These are phyloP conservation scores for Arxiozyma slooffiae DNA, from an alignment of 1,139 yeast genomes.

Conservation along the genomic window DNA sequence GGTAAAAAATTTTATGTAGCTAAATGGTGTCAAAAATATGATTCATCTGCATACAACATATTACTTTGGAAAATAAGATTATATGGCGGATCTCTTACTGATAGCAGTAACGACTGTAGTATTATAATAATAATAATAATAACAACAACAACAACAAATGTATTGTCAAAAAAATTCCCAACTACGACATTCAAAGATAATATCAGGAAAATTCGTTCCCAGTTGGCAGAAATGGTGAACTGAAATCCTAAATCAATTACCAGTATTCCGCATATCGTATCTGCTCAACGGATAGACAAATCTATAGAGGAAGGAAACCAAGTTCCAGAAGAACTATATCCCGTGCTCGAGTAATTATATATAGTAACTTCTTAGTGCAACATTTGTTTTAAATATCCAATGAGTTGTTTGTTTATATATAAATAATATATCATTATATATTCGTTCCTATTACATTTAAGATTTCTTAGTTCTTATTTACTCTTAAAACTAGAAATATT, in stretches of 20 bases:
- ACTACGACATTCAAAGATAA: background rate
- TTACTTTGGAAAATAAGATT: slow-evolving; percentile 10
- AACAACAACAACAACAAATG: slow-evolving; percentile 16
- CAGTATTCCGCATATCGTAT: slow-evolving; percentile 42
- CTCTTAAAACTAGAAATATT: too few species aligned
- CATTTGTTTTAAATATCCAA: background rate
- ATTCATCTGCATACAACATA: slow-evolving; percentile 22
- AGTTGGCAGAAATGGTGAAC: slow-evolving; percentile 24
- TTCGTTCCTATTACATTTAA: background rate
- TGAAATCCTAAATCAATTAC: slow-evolving; percentile 15
- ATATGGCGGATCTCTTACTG: slow-evolving; percentile 25
- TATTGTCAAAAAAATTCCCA: background rate
- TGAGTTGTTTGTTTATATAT: too few species aligned
- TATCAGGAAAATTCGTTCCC: slow-evolving; percentile 12
- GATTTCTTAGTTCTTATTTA: background rate
- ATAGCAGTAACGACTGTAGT: slow-evolving; percentile 15
- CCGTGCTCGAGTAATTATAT: slow-evolving; percentile 9
- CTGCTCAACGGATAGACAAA: slow-evolving; percentile 35
- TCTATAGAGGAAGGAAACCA: slow-evolving; percentile 35
- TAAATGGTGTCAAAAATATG: slow-evolving; percentile 11
- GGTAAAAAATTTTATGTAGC: background rate
- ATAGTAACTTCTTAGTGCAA: background rate
- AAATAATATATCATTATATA: background rate
- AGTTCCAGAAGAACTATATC: slow-evolving; percentile 39
- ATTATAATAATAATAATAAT: slow-evolving; percentile 19